These are phyloP conservation scores for Leccinum broughii DNA, from an alignment of 768 basidiomycete genomes.

Conservation along the genomic window DNA sequence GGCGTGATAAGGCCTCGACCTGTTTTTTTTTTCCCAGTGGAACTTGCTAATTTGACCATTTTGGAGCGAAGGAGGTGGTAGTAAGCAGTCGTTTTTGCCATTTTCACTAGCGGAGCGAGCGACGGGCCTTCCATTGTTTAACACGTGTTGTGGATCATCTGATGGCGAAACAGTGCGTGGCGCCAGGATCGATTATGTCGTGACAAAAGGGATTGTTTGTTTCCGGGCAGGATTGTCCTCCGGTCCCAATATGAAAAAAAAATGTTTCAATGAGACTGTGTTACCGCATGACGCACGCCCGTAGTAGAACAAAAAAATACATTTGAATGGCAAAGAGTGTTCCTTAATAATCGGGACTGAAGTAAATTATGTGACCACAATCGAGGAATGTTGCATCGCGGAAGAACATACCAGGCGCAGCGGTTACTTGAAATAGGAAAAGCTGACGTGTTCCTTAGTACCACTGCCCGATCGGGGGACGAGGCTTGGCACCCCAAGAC, in stretches of 20 bases:
- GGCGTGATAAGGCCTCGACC: constrained; percentile 21
- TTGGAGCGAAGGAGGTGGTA: constrained; percentile 19
- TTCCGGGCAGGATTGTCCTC: constrained; percentile 23
- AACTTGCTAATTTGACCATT: constrained; percentile 25
- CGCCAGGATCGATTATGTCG: constrained; percentile 19
- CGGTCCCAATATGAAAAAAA: constrained; percentile 33
- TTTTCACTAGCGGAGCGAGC: constrained; percentile 28
- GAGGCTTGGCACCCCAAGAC: constrained; percentile 25
- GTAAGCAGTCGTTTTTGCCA: constrained; percentile 19
- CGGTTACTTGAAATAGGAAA: constrained; percentile 20
- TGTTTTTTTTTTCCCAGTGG: constrained; percentile 22
- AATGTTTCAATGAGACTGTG: constrained; percentile 26
- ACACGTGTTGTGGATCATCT: constrained; percentile 32
- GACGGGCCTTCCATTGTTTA: constrained; percentile 32
- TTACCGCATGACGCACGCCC: constrained; percentile 24
- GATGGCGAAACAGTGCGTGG: constrained; percentile 20
- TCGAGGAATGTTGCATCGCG: constrained; percentile 28
- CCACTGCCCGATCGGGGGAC: constrained; percentile 20
- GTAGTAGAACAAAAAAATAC: constrained; percentile 26
- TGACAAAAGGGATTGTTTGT: constrained; percentile 25
- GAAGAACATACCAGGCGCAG: constrained; percentile 30
- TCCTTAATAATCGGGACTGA: constrained; percentile 33
- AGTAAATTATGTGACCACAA: constrained; percentile 27
- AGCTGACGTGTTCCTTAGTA: constrained; percentile 15
- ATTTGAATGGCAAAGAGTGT: constrained; percentile 25